A percentile compares a stretch with the other conserved stretches of the same genome.
These are phyloP conservation scores for Pythium sp. DNA, from an alignment of 352 stramenopile genomes.

Conservation along the genomic window DNA sequence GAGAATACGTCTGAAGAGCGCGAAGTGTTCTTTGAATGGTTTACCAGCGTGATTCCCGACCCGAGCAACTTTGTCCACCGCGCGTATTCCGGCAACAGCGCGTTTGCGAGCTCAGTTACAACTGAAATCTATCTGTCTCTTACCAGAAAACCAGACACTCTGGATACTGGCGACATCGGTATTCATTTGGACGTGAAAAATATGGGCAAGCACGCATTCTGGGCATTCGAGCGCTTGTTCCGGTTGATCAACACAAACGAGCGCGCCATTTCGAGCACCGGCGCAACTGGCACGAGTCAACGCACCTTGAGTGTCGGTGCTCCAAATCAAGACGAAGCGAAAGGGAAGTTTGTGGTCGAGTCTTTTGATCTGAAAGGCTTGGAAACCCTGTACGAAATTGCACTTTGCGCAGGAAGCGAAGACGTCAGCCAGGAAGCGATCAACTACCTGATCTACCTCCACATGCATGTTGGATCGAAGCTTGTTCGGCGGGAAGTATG, in stretches of 20 bases:
- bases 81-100: constrained; percentile 56
- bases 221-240: constrained; percentile 57
- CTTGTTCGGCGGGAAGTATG: constrained; percentile 68
- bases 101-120: constrained; percentile 49
- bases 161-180: constrained; percentile 13
- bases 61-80: constrained; percentile 71
- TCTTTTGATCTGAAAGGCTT: constrained; percentile 59
- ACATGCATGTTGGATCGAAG: constrained; percentile 67
- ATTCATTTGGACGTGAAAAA: constrained; percentile 48
- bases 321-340: constrained; percentile 16
- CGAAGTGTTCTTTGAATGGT: constrained; percentile 76
- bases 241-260: constrained; percentile 58
- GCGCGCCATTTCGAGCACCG: constrained; percentile 35
- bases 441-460: constrained; percentile 72
- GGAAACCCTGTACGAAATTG: constrained; percentile 55
- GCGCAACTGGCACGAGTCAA: constrained; percentile 9
- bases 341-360: constrained; percentile 49
- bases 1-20: constrained; percentile 33
- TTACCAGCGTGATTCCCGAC: constrained; percentile 60
- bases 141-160: constrained; percentile 23
- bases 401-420: constrained; percentile 35
- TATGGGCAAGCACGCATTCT: constrained; percentile 57
- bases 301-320: constrained; percentile 1
- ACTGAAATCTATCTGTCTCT: constrained; percentile 50
- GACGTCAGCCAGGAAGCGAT: constrained; percentile 47